A percentile compares a stretch with the other conserved stretches of the same genome.
These are phyloP conservation scores for Sungouiella blattae DNA, from an alignment of 805 yeast species.

Conservation along the genomic window DNA sequence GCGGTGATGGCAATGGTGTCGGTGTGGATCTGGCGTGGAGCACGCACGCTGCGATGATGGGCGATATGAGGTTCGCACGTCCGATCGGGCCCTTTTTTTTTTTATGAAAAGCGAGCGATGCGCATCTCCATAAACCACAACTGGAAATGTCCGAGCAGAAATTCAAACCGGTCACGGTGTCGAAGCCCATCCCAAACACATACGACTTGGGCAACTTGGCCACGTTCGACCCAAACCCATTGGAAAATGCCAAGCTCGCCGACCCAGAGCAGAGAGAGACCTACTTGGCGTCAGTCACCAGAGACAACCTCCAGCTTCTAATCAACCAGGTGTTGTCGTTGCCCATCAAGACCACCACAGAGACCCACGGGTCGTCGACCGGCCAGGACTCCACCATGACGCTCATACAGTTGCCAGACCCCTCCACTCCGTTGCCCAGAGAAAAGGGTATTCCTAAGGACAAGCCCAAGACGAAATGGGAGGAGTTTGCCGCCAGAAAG, in stretches of 20 bases:
- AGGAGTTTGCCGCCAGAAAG: conserved; percentile 89
- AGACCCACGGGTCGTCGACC: conserved; percentile 53
- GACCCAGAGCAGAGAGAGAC: conserved; percentile 58
- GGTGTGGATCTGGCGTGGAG: conserved; percentile 56
- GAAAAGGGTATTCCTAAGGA: conserved; percentile 94
- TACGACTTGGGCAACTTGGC: conserved; percentile 91
- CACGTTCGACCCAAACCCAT: conserved; percentile 84
- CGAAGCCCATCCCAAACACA: conserved; percentile 83
- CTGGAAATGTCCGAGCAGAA: conserved; percentile 19
- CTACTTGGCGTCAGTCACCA: conserved; percentile 60
- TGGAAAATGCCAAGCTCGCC: conserved; percentile 59
- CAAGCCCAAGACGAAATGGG: conserved; percentile 94
- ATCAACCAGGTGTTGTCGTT: conserved; percentile 86
- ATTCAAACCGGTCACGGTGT: conserved; percentile 77
- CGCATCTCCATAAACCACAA: conserved; percentile 12
- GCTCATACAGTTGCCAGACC: conserved; percentile 79
- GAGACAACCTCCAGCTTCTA: conserved; percentile 91
- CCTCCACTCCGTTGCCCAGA: conserved; percentile 79
- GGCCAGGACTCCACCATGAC: conserved; percentile 76
- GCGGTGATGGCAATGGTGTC: conserved; percentile 63
- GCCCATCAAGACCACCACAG: conserved; percentile 86
- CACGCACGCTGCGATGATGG: no score
- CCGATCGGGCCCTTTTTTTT: not conserved
- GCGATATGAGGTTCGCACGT: no score
- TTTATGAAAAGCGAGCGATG: conserved; percentile 9